Evolutionary conservation across 163 green algal genomes (phyloP), one percentile per base, ranked within the genome.

Genomic region (Trebouxia gelatinosa): DNA sequence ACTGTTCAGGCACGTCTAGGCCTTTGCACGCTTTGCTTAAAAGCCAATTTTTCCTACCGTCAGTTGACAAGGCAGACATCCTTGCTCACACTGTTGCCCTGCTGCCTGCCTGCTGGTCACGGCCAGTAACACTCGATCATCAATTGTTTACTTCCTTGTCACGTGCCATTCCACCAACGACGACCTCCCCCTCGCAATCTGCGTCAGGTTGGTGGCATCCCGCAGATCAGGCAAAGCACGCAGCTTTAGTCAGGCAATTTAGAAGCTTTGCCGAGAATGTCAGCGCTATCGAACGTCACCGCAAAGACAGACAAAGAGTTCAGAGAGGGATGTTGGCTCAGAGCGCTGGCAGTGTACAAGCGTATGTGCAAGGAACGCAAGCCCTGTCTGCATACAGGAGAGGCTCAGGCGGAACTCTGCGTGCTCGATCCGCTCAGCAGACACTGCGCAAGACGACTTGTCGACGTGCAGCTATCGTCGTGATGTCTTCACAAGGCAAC

Each of bases 1-100:
- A n/a, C 31, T 37, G 19, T 40, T 48, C 40, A 29, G 43, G 4
- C n/a, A 76, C 46, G 13, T 7, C 43, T 21, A 76, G 68, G 28
- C 68, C 68, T 21, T 76, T 62, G 40, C 68, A 76, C n/a, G 68
- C 68, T 13, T 59, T 76, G 31, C 39, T 38, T 7, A 59, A 31
- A 11, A 76, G 26, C 68, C 68, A 62, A 19, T 43, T 38, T 6
- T 72, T 72, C 23, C 64, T 34, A 21, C 35, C 17, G 23, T 37
- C 64, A 5, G 50, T 31, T 19, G 64, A 51, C 64, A 50, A 16
- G 21, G 31, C 64, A 35, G 50, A 54, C 9, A 11, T 51, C n/a
- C 23, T 11, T 23, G 35, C 50, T 17, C 9, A 29, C 35, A 70
- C 61, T 23, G 43, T 54, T 54, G 13, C 13, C 11, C 13, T 54